Evolutionary conservation across 306 rosid genomes (phyloP).

Genomic region (Morella rubra): DNA sequence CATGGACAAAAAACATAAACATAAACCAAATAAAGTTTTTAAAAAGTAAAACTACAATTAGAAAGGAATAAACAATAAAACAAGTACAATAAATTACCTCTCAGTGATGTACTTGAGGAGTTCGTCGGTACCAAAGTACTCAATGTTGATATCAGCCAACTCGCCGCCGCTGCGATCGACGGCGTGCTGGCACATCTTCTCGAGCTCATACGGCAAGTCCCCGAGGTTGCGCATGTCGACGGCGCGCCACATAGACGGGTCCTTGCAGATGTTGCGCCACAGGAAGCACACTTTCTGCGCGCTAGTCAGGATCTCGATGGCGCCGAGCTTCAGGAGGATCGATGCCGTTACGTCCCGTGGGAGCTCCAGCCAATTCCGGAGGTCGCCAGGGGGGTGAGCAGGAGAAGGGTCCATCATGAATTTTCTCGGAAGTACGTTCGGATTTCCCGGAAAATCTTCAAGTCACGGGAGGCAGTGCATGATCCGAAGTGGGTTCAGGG

Average conservation of each 20-base stretch:
- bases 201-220: conserved; percentile 12
- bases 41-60: not conserved
- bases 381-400: not conserved
- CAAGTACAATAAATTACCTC: conserved; percentile 31
- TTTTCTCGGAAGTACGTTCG: not conserved
- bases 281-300: conserved; percentile 48
- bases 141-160: conserved; percentile 40
- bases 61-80: not conserved
- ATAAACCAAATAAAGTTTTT: not conserved
- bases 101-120: conserved; percentile 48
- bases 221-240: conserved; percentile 42
- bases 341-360: conserved; percentile 45
- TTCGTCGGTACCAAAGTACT: conserved; percentile 42
- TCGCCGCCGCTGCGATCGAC: conserved; percentile 52
- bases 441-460: no score
- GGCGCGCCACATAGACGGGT: conserved; percentile 54
- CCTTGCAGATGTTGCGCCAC: conserved; percentile 58
- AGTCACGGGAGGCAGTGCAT: no score
- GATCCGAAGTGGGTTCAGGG: no score
- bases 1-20: no score
- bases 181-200: conserved; percentile 45
- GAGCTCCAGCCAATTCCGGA: conserved; percentile 53
- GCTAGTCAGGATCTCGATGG: conserved; percentile 35
- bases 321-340: conserved; percentile 46
- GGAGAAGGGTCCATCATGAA: not conserved